phyloP scores from a whole-genome alignment of 2,329 filamentous ascomycete genomes.

The Botrytis galanthina region DNA sequence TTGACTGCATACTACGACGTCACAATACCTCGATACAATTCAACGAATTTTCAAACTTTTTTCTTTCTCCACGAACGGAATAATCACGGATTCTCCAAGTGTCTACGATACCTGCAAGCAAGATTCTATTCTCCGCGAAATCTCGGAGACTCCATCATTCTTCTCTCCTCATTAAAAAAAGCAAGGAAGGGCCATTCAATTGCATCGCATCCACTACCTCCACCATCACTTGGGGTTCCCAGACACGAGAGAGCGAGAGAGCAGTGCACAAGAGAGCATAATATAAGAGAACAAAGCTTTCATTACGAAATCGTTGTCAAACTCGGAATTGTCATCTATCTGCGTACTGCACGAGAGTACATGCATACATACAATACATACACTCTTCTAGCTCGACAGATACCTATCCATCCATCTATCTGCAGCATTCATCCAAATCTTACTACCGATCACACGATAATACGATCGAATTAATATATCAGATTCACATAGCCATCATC shows the following conservation, averaged over 20 bases:
- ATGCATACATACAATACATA: neutral
- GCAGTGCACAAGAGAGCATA: too few relatives aligned
- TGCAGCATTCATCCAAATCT: neutral
- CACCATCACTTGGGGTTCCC: conserved; percentile 1
- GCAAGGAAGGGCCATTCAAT: conserved; percentile 4
- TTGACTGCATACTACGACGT: conserved; percentile 11
- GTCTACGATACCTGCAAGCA: neutral
- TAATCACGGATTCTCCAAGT: neutral
- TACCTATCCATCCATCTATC: neutral
- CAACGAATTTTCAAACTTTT: neutral
- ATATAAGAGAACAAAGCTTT: neutral
- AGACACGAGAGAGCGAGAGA: neutral
- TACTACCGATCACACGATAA: neutral
- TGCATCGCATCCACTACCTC: neutral
- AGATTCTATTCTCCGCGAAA: conserved; percentile 6
- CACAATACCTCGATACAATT: conserved; percentile 3
- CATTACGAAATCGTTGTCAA: neutral
- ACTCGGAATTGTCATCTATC: neutral
- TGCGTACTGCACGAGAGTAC: neutral
- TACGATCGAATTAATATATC: neutral
- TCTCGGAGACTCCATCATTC: conserved; percentile 1
- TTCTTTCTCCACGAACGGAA: neutral
- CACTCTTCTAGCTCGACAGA: neutral
- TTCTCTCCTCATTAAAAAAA: neutral
- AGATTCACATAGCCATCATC: neutral